phyloP scores from a whole-genome alignment of 192 early-diverging fungal genomes.

The Dissophora ornata region DNA sequence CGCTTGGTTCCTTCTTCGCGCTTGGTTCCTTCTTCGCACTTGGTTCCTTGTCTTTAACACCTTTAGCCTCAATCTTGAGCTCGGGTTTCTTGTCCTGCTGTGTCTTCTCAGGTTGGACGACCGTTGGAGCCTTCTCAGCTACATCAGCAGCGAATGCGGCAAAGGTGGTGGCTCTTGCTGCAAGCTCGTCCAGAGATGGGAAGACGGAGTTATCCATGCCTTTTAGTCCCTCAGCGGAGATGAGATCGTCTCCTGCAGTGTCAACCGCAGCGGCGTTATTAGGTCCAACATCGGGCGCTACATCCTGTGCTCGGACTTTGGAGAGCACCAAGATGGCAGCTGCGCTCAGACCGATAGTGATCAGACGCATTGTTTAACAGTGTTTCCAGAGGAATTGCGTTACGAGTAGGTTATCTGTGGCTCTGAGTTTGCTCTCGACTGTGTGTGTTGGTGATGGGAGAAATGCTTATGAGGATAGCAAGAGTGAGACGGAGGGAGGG shows the following conservation, averaged over 20 bases:
- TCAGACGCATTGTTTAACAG: slow-evolving; percentile 27
- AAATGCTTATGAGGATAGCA: no score
- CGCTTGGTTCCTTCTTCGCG: no score
- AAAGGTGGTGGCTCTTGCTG: slow-evolving; percentile 19
- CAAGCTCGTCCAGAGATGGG: slow-evolving; percentile 25
- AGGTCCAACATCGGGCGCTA: not conserved
- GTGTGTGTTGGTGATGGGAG: no score
- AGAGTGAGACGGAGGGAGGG: not conserved
- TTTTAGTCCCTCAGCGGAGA: slow-evolving; percentile 12
- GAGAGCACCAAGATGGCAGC: slow-evolving; percentile 17
- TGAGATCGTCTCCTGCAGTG: not conserved
- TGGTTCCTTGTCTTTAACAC: not conserved
- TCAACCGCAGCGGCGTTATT: not conserved
- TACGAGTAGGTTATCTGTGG: not conserved
- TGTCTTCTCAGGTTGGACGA: not conserved
- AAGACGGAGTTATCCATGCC: slow-evolving; percentile 8
- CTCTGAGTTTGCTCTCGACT: no score
- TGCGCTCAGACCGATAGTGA: slow-evolving; percentile 27
- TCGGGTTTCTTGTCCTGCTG: not conserved
- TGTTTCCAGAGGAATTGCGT: not conserved
- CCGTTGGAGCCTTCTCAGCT: not conserved
- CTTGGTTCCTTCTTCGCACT: no score
- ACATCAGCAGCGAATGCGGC: slow-evolving; percentile 6
- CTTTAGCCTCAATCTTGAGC: no score
- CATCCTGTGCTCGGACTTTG: slow-evolving; percentile 19